phyloP scores from a whole-genome alignment of 2,329 filamentous ascomycete genomes.

The Epichloe gansuensis region DNA sequence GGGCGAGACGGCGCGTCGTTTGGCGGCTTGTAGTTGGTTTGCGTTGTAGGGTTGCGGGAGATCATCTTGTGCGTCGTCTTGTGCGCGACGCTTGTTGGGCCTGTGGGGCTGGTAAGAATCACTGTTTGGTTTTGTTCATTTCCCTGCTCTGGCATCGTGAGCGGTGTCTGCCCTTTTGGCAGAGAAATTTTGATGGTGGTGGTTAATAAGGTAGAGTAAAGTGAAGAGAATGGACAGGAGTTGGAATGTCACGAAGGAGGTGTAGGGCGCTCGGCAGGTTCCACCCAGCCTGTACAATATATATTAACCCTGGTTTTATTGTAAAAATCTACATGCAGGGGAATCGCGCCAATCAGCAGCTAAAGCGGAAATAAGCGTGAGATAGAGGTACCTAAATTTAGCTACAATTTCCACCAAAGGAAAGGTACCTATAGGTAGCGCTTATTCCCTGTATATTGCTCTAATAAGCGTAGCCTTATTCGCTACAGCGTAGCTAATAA shows the following conservation, averaged over 20 bases:
- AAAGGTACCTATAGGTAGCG: too few relatives aligned
- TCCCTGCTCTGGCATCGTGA: background rate
- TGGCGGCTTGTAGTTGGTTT: conserved; percentile 43
- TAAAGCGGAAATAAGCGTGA: too few relatives aligned
- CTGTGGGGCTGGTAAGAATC: conserved; percentile 3
- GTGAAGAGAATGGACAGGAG: background rate
- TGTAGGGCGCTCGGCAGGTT: background rate
- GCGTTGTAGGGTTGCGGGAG: conserved; percentile 51
- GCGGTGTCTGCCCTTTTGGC: background rate
- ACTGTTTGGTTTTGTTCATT: background rate
- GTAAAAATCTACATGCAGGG: too few relatives aligned
- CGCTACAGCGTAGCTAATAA: too few relatives aligned
- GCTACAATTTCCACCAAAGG: too few relatives aligned
- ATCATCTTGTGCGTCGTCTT: conserved; percentile 27
- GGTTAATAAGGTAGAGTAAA: background rate
- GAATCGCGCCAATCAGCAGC: too few relatives aligned
- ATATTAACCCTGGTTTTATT: too few relatives aligned
- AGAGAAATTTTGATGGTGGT: background rate
- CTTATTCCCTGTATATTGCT: too few relatives aligned
- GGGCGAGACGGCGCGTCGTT: conserved; percentile 43
- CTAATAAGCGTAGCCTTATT: too few relatives aligned
- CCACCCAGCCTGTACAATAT: too few relatives aligned
- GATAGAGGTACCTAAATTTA: too few relatives aligned
- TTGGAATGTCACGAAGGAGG: background rate
- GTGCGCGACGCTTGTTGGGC: conserved; percentile 20